Evolutionary conservation across 805 yeast genomes (phyloP).

Genomic region (Candida wancherniae): DNA sequence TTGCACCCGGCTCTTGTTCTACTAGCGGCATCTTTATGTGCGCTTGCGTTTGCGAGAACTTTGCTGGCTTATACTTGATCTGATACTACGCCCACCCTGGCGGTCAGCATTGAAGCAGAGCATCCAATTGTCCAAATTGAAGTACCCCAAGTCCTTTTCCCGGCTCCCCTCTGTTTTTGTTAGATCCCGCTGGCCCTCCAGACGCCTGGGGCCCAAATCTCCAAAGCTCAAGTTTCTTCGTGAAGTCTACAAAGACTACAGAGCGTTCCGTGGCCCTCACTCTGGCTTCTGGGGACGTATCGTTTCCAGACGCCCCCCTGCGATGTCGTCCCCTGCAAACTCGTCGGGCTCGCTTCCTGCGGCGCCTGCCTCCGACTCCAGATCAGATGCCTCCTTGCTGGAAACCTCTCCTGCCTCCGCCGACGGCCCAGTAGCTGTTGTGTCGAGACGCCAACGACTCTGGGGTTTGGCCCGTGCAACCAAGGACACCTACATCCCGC

Average conservation of each 20-base stretch:
- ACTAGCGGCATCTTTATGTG: too few species aligned
- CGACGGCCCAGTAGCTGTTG: conserved; percentile 4
- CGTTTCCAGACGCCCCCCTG: conserved; percentile 9
- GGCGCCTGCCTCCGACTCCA: conserved; percentile 1
- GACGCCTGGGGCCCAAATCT: conserved; percentile 9
- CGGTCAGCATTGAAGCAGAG: too few species aligned
- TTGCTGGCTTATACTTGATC: too few species aligned
- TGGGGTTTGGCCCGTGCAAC: conserved; percentile 51
- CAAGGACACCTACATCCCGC: conserved; percentile 54
- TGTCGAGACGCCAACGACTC: conserved; percentile 40
- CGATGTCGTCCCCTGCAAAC: conserved; percentile 10
- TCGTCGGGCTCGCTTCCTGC: conserved; percentile 1
- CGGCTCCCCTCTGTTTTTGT: conserved; percentile 13
- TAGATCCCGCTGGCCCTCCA: conserved; percentile 12
- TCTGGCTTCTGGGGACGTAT: conserved; percentile 15
- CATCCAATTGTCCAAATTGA: conserved; percentile 10
- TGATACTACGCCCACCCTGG: too few species aligned
- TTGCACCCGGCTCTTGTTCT: too few species aligned
- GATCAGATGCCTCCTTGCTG: conserved; percentile 5
- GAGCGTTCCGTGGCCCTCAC: conserved; percentile 19
- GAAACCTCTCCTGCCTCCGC: conserved; percentile 1
- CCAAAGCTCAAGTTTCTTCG: conserved; percentile 24
- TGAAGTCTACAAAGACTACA: conserved; percentile 32
- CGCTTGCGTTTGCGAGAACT: too few species aligned
- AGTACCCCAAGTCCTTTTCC: conserved; percentile 7